These are phyloP conservation scores for Ganoderma boninense DNA, from an alignment of 1,284 basidiomycete genomes.

Conservation along the genomic window DNA sequence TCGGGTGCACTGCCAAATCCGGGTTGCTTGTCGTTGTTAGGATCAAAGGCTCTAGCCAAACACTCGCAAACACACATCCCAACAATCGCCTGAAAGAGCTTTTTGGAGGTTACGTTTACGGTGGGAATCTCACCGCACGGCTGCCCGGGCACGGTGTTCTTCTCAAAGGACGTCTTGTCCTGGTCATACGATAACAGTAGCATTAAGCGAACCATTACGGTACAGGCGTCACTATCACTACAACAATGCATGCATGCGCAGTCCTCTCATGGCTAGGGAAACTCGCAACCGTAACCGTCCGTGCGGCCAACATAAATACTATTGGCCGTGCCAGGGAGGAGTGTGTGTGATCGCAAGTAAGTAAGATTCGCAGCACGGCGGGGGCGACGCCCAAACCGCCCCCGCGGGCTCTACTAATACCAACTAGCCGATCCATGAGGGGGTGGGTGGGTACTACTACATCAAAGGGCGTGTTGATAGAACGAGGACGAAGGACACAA, in stretches of 20 bases:
- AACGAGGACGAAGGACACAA: conserved; percentile 26
- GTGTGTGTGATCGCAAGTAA: conserved; percentile 21
- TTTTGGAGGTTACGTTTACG: not conserved
- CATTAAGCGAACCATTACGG: conserved; percentile 32
- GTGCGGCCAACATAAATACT: not conserved
- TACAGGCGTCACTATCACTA: conserved; percentile 35
- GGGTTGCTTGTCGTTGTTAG: conserved; percentile 40
- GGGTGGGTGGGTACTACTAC: conserved; percentile 40
- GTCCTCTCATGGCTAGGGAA: conserved; percentile 22
- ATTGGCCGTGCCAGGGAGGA: not conserved
- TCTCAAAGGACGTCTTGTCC: not conserved
- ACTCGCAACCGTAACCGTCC: conserved; percentile 27
- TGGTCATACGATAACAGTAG: conserved; percentile 16
- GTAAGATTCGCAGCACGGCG: conserved; percentile 36
- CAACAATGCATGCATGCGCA: conserved; percentile 27
- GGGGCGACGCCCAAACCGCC: conserved; percentile 10
- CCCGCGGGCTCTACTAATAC: conserved; percentile 16
- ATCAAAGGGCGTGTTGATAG: conserved; percentile 30
- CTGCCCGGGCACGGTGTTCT: not conserved
- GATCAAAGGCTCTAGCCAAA: conserved; percentile 37
- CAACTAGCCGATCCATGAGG: conserved; percentile 36
- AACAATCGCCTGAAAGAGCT: too few species aligned
- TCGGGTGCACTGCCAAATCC: conserved; percentile 21
- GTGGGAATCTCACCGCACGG: not conserved
- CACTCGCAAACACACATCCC: conserved; percentile 32